A percentile compares a stretch with the other conserved stretches of the same genome.
Evolutionary conservation across 2,329 filamentous ascomycete species (phyloP).

Genomic region (Fusarium agapanthi): DNA sequence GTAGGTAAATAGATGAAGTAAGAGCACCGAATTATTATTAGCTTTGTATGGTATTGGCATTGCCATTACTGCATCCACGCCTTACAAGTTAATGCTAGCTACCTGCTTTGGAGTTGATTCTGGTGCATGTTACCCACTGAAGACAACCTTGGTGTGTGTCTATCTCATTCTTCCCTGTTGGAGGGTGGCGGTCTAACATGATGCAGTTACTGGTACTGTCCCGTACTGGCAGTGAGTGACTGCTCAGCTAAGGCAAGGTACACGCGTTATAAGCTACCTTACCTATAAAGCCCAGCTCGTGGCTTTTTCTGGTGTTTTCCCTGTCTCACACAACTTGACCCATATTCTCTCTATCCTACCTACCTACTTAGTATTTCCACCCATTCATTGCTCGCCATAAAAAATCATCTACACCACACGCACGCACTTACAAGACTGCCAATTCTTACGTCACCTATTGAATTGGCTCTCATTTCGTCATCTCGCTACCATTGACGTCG

Average conservation of each 20-base stretch:
- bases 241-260: conserved; percentile 9
- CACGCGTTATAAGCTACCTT: neutral
- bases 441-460: neutral
- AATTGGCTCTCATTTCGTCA: conserved; percentile 25
- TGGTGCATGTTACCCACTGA: conserved; percentile 26
- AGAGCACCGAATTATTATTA: neutral
- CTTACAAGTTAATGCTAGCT: neutral
- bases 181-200: conserved; percentile 34
- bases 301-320: conserved; percentile 21
- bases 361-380: neutral
- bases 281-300: conserved; percentile 22
- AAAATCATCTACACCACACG: neutral
- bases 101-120: neutral
- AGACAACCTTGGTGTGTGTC: conserved; percentile 11
- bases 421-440: neutral
- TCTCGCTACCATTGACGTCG: conserved; percentile 22
- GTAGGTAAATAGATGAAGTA: neutral
- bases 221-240: neutral
- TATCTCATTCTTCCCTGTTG: conserved; percentile 20
- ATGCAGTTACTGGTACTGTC: neutral
- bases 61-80: conserved; percentile 28
- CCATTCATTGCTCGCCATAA: conserved; percentile 7
- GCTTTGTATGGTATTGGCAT: neutral
- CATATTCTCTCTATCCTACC: neutral
- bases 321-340: conserved; percentile 2